These are phyloP conservation scores for Akanthomyces muscarius DNA, from an alignment of 2,329 filamentous ascomycete species.

Conservation along the genomic window DNA sequence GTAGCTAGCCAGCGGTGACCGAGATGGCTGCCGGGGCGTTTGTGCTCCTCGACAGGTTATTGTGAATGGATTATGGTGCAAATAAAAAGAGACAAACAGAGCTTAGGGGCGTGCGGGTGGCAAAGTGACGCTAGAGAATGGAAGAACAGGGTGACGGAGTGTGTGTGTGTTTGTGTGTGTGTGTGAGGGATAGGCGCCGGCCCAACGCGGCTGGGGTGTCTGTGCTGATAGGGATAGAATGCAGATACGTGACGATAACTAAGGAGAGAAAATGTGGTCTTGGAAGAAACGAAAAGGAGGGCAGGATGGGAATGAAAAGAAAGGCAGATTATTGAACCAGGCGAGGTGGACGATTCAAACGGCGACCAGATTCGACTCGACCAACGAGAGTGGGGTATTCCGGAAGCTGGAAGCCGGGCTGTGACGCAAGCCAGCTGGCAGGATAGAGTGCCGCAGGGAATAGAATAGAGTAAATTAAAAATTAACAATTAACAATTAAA, in stretches of 20 bases:
- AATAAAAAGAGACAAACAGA: neutral
- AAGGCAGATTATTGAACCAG: neutral
- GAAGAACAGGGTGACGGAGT: neutral
- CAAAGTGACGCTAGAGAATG: neutral
- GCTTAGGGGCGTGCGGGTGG: neutral
- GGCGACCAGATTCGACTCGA: slow-evolving; percentile 4
- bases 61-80: slow-evolving; percentile 1
- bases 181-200: neutral
- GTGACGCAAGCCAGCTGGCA: slow-evolving; percentile 8
- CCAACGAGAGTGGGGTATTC: slow-evolving; percentile 9
- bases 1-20: slow-evolving; percentile 2
- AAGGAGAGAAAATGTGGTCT: neutral
- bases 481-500: neutral
- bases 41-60: neutral
- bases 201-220: neutral
- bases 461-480: neutral
- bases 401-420: slow-evolving; percentile 7
- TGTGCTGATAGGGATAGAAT: neutral
- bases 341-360: neutral
- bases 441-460: neutral
- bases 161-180: neutral
- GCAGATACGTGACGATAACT: neutral
- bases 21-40: neutral
- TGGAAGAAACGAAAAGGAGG: neutral
- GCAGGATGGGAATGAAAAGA: neutral